A percentile compares a stretch with the other conserved stretches of the same genome.
phyloP scores from a whole-genome alignment of 176 grass and related monocot species.

The Pontederia crassipes region DNA sequence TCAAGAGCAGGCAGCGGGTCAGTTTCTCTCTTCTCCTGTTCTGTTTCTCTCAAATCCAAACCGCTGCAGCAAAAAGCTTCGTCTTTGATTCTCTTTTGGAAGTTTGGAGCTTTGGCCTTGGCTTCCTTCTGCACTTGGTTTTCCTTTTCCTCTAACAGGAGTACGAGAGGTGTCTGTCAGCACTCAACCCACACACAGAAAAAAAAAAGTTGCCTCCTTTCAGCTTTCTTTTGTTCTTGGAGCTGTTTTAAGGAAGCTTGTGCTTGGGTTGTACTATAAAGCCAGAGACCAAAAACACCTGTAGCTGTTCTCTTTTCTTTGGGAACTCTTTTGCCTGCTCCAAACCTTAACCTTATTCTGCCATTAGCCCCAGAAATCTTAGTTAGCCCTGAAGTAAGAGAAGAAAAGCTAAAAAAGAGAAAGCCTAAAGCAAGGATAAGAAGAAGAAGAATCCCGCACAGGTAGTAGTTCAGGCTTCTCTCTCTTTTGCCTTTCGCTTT shows the following conservation, averaged over 20 bases:
- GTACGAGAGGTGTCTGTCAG: neutral
- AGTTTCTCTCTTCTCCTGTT: too few species aligned
- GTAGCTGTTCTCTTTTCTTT: constrained; percentile 4
- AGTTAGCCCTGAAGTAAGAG: neutral
- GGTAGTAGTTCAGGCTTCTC: constrained; percentile 6
- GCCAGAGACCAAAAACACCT: constrained; percentile 18
- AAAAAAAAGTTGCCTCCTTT: constrained; percentile 56
- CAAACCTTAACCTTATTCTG: constrained; percentile 13
- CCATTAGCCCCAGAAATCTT: constrained; percentile 18
- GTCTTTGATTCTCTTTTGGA: too few species aligned
- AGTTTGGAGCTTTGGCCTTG: neutral
- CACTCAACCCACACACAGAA: constrained; percentile 19
- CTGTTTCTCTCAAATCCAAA: too few species aligned
- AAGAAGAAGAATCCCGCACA: constrained; percentile 24
- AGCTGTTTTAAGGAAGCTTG: constrained; percentile 22
- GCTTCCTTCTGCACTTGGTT: neutral
- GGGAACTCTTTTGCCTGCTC: constrained; percentile 1
- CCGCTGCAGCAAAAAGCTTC: too few species aligned
- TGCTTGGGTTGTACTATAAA: constrained; percentile 18
- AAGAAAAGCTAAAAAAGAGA: constrained; percentile 20
- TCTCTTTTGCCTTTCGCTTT: constrained; percentile 3
- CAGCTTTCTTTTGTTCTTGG: constrained; percentile 40
- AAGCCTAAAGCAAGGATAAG: constrained; percentile 5
- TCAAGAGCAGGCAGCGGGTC: too few species aligned
- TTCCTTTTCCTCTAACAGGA: neutral